Conservation (phyloP, 345 rosid genomes). For the Luvunga scandens region DNA sequence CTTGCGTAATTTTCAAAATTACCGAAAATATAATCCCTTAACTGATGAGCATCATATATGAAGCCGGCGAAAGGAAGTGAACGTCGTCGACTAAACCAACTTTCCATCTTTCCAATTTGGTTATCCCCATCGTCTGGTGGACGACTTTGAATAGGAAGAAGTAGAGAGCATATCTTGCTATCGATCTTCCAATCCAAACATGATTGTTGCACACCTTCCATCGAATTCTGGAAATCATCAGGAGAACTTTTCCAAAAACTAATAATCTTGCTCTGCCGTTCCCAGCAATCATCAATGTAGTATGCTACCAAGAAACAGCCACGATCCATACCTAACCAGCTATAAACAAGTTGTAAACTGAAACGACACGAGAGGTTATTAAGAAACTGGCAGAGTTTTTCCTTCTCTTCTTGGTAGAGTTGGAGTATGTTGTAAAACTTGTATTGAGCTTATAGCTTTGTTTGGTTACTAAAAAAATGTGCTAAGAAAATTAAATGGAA, state of each 20-base stretch:
- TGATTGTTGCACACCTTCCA: too few species aligned
- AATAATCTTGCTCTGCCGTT: not conserved
- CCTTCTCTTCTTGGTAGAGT: too few species aligned
- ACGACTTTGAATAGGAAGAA: too few species aligned
- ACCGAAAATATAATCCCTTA: rapidly evolving
- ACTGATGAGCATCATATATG: rapidly evolving
- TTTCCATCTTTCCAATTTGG: not conserved
- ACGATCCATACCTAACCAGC: too few species aligned
- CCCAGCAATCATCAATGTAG: conserved; percentile 2
- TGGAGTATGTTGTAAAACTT: too few species aligned
- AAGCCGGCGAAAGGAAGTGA: not conserved
- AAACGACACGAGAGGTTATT: not conserved
- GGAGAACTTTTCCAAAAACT: rapidly evolving
- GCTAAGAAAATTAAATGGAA: too few species aligned
- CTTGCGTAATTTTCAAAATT: rapidly evolving
- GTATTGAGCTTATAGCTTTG: too few species aligned
- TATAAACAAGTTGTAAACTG: not conserved
- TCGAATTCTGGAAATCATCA: rapidly evolving
- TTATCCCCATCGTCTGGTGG: not conserved
- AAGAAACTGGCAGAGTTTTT: not conserved
- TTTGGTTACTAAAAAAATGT: too few species aligned
- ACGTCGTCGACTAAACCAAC: not conserved
- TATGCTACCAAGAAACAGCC: not conserved
- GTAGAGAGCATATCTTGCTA: not conserved
- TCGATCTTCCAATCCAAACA: not conserved